phyloP scores from a whole-genome alignment of 139 green algal species.

The Microglena sp. region DNA sequence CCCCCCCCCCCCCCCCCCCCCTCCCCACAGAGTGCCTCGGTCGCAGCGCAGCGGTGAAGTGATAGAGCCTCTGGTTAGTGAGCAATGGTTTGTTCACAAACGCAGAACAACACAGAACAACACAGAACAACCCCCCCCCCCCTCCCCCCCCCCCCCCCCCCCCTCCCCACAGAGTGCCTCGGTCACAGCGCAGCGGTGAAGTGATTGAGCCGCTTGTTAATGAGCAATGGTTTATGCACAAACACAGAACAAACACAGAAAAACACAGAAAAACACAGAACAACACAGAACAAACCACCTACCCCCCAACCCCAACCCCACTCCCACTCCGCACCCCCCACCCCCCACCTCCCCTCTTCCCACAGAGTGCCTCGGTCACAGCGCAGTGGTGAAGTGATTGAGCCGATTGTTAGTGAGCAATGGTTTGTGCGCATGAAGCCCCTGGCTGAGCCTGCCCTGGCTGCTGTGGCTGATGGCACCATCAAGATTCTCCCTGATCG shows the following conservation, averaged over 20 bases:
- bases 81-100: no score
- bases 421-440: conserved; percentile 84
- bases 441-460: conserved; percentile 70
- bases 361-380: conserved; percentile 81
- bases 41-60: no score
- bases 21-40: no score
- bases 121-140: no score
- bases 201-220: conserved; percentile 77
- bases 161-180: conserved; percentile 55
- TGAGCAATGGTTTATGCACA: conserved; percentile 71
- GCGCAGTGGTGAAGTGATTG: conserved; percentile 85
- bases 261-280: no score
- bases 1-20: no score
- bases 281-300: neutral
- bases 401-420: conserved; percentile 54
- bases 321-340: no score
- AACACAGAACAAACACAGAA: neutral
- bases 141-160: no score
- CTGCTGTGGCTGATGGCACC: conserved; percentile 18
- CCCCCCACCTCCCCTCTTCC: no score
- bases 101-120: no score
- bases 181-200: conserved; percentile 89
- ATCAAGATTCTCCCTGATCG: conserved; percentile 83
- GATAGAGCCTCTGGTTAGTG: no score
- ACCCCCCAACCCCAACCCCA: neutral